Conservation (phyloP, 371 early-diverging fungal species). For the Smittium culicis region DNA sequence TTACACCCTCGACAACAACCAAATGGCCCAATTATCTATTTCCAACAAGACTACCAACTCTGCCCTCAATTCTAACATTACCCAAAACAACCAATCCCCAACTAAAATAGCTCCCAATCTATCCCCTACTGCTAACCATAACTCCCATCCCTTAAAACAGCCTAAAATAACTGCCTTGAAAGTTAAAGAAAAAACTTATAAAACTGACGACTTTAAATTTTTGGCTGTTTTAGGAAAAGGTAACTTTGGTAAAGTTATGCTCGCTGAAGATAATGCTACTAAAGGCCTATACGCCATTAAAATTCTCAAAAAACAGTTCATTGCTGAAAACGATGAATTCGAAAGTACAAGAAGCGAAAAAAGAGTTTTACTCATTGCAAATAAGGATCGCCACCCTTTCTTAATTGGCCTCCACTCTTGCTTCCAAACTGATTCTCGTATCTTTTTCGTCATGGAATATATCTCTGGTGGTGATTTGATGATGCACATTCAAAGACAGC, state of each 20-base stretch:
- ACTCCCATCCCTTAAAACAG: background rate
- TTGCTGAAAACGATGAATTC: constrained; percentile 83
- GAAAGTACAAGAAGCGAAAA: constrained; percentile 86
- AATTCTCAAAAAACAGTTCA: constrained; percentile 90
- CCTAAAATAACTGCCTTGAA: background rate
- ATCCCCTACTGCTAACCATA: background rate
- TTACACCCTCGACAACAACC: constrained; percentile 11
- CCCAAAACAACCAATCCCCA: background rate
- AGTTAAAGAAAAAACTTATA: constrained; percentile 9
- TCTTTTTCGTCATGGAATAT: constrained; percentile 99
- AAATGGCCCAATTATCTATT: constrained; percentile 12
- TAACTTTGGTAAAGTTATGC: constrained; percentile 96
- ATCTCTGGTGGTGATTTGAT: constrained; percentile 97
- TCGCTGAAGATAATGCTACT: constrained; percentile 73
- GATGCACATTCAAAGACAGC: constrained; percentile 81
- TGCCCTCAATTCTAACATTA: background rate
- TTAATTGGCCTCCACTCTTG: constrained; percentile 89
- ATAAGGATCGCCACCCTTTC: constrained; percentile 83
- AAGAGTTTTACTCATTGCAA: constrained; percentile 78
- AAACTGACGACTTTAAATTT: constrained; percentile 66
- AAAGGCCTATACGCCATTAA: constrained; percentile 86
- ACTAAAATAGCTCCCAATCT: background rate
- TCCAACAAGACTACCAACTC: background rate
- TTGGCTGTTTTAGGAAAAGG: constrained; percentile 91
- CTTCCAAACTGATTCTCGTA: constrained; percentile 83